Base-by-base conservation (phyloP, 139 green algal species). In the Chlorella ohadii region DNA sequence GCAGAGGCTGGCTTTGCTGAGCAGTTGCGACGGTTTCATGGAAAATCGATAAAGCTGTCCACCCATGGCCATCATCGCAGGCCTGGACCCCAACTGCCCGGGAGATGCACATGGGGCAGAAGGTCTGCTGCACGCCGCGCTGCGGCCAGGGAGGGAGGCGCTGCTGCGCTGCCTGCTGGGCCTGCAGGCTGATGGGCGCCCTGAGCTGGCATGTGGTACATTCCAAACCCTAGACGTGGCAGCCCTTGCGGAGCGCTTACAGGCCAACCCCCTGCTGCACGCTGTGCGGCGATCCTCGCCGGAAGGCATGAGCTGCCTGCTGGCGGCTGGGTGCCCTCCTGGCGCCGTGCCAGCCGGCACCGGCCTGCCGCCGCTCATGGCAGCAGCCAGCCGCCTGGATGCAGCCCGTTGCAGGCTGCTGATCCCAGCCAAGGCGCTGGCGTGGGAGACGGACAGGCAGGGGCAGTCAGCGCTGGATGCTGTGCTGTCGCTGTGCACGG, bases 131-230 rank as follows among this genome's bases (percentile, higher is more conserved):
- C 15, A 64, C 11, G 72, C 72, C 28, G 72, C 72, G 25, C 27
- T 78, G 72, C 41, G 36, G 28, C 28, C 19, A 19, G 72, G 44
- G 44, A 47, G 72, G 28, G 72, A 78, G 47, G 22, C 41, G 6
- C 72, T 78, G 72, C 72, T 78, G 47, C 41, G 33, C 20, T 28
- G 38, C 7, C 44, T 78, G 72, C 72, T 78, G 47, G 25, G 6
- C 27, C 44, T 39, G 38, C 34, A 34, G 6, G 34, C 36, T 11
- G 68, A 57, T 9, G 51, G 22, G 15, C 51, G 15, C 11, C 51
- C 12, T 3, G 2, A 59, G 15, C 51, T 4, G 51, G 51, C 51
- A 59, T 22, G 15, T 22, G 11, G 15, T 13, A 22, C 12, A 2
- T 22, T 0, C 17, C 33, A 2, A 25, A 0, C 33, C 3, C 34